phyloP scores from a whole-genome alignment of 192 early-diverging fungal species.

The Geranomyces michiganensis region DNA sequence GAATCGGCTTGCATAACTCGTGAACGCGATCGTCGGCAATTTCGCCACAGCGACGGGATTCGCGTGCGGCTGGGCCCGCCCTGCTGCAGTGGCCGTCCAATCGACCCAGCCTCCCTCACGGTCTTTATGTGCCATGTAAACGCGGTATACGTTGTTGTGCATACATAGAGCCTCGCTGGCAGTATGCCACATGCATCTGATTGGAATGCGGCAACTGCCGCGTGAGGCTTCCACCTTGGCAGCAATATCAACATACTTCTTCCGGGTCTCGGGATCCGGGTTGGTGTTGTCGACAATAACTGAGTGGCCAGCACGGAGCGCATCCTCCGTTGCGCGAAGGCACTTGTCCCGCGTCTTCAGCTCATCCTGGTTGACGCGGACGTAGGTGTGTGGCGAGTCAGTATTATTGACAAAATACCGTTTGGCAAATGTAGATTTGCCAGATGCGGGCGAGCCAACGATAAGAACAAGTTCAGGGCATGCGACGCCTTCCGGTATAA shows the following conservation, averaged over 20 bases:
- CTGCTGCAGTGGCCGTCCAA: not conserved
- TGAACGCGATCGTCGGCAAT: constrained; percentile 61
- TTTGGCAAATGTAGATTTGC: constrained; percentile 76
- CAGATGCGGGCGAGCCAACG: constrained; percentile 82
- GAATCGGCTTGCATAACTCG: constrained; percentile 49
- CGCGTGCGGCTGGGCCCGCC: constrained; percentile 1
- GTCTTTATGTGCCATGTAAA: not conserved
- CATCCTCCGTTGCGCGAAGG: constrained; percentile 53
- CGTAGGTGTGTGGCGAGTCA: constrained; percentile 61
- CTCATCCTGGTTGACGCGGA: constrained; percentile 81
- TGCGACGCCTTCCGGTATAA: not conserved
- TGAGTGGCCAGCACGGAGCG: constrained; percentile 53
- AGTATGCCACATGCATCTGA: constrained; percentile 66
- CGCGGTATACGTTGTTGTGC: constrained; percentile 82
- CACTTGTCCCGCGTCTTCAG: constrained; percentile 81
- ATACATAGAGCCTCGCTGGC: constrained; percentile 58
- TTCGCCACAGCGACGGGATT: not conserved
- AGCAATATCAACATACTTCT: constrained; percentile 68
- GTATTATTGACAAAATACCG: constrained; percentile 52
- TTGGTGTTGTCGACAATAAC: constrained; percentile 92
- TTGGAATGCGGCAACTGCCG: constrained; percentile 42
- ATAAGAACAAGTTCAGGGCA: constrained; percentile 68
- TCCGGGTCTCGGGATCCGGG: constrained; percentile 61
- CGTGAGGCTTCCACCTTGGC: constrained; percentile 27
- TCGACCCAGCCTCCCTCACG: not conserved